These are phyloP conservation scores for Chenopodium suecicum DNA, from an alignment of 148 eudicot species.

Conservation along the genomic window DNA sequence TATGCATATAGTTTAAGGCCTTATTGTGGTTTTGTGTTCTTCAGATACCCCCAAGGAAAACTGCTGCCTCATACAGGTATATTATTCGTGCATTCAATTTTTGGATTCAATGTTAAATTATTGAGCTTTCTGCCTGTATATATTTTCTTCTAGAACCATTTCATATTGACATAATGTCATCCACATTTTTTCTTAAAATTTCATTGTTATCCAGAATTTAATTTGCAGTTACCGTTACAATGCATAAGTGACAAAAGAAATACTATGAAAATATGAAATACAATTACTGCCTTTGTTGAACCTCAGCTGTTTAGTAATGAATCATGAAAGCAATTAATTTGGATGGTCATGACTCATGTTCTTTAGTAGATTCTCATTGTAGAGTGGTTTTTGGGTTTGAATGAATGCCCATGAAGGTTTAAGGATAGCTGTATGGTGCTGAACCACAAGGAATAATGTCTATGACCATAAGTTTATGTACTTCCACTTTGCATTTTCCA, in stretches of 20 bases:
- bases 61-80: conserved; percentile 93
- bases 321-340: neutral
- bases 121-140: conserved; percentile 1
- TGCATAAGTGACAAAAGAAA: neutral
- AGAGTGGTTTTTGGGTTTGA: neutral
- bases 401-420: neutral
- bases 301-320: neutral
- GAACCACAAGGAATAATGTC: neutral
- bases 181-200: neutral
- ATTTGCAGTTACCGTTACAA: neutral
- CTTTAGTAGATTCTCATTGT: neutral
- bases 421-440: neutral
- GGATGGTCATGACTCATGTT: neutral
- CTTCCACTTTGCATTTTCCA: neutral
- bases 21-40: conserved; percentile 21
- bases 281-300: neutral
- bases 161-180: neutral
- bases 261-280: no score
- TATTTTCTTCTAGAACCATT: neutral
- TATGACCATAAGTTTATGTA: neutral
- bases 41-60: conserved; percentile 98
- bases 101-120: neutral
- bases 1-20: neutral
- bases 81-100: neutral
- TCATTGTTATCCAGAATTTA: neutral